phyloP scores from a whole-genome alignment of 352 stramenopile species.

The Phytophthora brassicae region DNA sequence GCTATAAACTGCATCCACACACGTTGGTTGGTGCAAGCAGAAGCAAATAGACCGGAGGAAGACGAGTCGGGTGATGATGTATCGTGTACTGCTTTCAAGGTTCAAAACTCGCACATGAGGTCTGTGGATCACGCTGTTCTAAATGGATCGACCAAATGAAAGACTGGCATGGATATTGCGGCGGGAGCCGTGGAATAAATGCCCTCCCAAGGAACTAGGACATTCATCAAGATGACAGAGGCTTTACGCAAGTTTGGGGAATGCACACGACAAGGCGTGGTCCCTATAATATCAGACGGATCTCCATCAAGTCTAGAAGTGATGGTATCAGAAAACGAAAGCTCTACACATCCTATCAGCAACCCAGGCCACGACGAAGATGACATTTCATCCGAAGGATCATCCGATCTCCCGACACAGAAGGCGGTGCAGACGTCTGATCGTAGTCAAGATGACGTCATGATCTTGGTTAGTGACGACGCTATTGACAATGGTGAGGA shows the following conservation, averaged over 20 bases:
- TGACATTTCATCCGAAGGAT: no score
- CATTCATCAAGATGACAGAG: not conserved
- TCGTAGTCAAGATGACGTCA: no score
- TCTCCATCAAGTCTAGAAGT: not conserved
- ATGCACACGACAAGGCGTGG: not conserved
- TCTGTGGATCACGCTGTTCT: not conserved
- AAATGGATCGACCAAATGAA: conserved; percentile 8
- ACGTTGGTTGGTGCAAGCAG: not conserved
- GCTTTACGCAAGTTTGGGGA: not conserved
- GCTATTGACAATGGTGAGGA: no score
- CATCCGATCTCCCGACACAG: no score
- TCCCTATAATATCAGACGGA: not conserved
- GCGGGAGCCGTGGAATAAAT: not conserved
- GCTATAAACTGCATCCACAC: conserved; percentile 5
- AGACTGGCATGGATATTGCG: conserved; percentile 7
- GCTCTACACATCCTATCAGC: no score
- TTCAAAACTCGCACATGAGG: conserved; percentile 2
- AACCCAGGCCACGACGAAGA: no score
- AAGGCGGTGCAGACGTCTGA: no score
- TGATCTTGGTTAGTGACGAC: no score
- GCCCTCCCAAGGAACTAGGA: not conserved
- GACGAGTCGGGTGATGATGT: conserved; percentile 1
- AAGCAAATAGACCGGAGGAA: not conserved
- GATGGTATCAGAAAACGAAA: not conserved
- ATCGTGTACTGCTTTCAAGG: not conserved